Percentiles rank a stretch among this genome's conserved stretches.
Conservation (phyloP, 2,329 filamentous ascomycete genomes). For the Trichoderma pleuroti region DNA sequence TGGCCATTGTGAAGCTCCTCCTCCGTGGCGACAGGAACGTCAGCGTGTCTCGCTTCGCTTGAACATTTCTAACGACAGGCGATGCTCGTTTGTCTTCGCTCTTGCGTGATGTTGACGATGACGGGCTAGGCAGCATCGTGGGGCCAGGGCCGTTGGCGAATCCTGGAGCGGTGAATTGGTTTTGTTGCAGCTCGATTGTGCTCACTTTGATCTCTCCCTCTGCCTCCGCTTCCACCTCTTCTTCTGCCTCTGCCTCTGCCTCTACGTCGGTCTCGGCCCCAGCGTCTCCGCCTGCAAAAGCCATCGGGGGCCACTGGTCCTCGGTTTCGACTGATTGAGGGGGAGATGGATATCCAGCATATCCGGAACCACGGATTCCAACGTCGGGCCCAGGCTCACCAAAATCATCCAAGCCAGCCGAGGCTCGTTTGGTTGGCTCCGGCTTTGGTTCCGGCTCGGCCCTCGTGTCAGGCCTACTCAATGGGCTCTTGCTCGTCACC, state of each 20-base stretch:
- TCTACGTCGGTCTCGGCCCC: background rate
- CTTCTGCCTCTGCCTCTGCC: background rate
- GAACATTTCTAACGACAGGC: slow-evolving; percentile 47
- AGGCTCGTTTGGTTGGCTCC: background rate
- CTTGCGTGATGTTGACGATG: slow-evolving; percentile 37
- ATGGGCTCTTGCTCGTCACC: slow-evolving; percentile 34
- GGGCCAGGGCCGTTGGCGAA: slow-evolving; percentile 26
- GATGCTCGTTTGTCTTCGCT: slow-evolving; percentile 41
- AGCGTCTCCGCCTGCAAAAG: background rate
- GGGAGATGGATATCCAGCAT: slow-evolving; percentile 37
- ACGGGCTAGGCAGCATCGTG: slow-evolving; percentile 41
- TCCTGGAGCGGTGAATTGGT: slow-evolving; percentile 28
- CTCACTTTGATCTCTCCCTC: background rate
- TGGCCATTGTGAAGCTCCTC: slow-evolving; percentile 46
- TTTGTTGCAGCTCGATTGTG: background rate
- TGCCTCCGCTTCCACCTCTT: slow-evolving; percentile 24
- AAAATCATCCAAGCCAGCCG: background rate
- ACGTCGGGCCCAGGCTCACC: slow-evolving; percentile 13
- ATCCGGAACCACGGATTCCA: slow-evolving; percentile 24
- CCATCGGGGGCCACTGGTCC: slow-evolving; percentile 23
- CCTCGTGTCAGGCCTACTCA: slow-evolving; percentile 33
- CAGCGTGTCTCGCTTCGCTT: slow-evolving; percentile 50
- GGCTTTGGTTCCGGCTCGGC: background rate
- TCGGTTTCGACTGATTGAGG: slow-evolving; percentile 35
- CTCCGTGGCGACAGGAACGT: slow-evolving; percentile 44